Evolutionary conservation across 2,329 filamentous ascomycete genomes (phyloP).

Genomic region (Cylindrodendrum hubeiense): DNA sequence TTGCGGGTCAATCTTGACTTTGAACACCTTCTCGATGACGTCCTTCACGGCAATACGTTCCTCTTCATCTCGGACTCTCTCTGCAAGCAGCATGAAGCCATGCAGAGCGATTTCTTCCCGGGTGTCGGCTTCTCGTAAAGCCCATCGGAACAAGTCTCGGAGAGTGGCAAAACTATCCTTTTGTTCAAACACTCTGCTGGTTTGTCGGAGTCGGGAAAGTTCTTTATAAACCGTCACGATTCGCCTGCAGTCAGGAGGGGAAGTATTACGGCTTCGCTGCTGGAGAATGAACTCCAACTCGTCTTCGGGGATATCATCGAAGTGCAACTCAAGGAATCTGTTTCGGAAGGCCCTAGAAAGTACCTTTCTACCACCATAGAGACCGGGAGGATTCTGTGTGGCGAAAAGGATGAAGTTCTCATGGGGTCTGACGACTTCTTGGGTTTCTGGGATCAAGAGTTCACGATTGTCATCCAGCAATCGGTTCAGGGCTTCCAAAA

Average conservation of each 20-base stretch:
- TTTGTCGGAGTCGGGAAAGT: slow-evolving; percentile 89
- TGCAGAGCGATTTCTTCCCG: slow-evolving; percentile 91
- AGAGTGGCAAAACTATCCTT: slow-evolving; percentile 98
- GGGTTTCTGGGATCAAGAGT: slow-evolving; percentile 94
- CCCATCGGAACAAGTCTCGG: slow-evolving; percentile 96
- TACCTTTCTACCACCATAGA: slow-evolving; percentile 95
- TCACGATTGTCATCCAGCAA: slow-evolving; percentile 97
- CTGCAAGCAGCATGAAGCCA: slow-evolving; percentile 95
- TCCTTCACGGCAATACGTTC: slow-evolving; percentile 87
- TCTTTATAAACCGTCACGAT: slow-evolving; percentile 97
- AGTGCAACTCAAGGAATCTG: slow-evolving; percentile 95
- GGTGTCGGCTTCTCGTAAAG: slow-evolving; percentile 84
- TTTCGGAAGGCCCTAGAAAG: slow-evolving; percentile 96
- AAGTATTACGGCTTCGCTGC: slow-evolving; percentile 85
- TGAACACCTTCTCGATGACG: slow-evolving; percentile 92
- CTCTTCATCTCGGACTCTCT: slow-evolving; percentile 91
- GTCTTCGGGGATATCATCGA: slow-evolving; percentile 96
- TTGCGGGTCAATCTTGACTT: slow-evolving; percentile 81
- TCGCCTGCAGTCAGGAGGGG: slow-evolving; percentile 88
- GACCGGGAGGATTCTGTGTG: slow-evolving; percentile 94
- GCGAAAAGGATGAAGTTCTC: slow-evolving; percentile 98
- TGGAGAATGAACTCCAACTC: slow-evolving; percentile 94
- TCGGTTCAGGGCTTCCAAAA: slow-evolving; percentile 94
- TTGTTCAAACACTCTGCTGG: slow-evolving; percentile 92
- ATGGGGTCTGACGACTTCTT: slow-evolving; percentile 92